A percentile compares a stretch with the other conserved stretches of the same genome.
These are phyloP conservation scores for Fusarium palustre DNA, from an alignment of 2,329 filamentous ascomycete species.

Conservation along the genomic window DNA sequence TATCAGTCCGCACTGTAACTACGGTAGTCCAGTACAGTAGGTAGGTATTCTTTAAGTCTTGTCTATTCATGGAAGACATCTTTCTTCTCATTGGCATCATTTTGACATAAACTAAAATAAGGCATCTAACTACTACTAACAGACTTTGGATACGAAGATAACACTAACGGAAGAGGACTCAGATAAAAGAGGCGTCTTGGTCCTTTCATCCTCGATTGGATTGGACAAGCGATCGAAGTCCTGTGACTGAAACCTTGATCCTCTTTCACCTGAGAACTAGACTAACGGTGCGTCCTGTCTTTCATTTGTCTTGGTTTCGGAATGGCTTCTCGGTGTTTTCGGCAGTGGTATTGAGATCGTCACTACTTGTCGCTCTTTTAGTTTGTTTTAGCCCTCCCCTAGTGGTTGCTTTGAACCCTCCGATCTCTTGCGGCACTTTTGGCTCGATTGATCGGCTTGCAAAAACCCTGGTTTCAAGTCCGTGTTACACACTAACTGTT, in stretches of 20 bases:
- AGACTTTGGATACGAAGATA: conserved; percentile 13
- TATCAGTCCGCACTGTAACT: conserved; percentile 40
- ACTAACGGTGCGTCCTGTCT: conserved; percentile 16
- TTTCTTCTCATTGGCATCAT: conserved; percentile 16
- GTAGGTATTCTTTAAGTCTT: conserved; percentile 5
- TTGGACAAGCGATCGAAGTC: background rate
- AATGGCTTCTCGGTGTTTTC: conserved; percentile 31
- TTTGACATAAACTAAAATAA: background rate
- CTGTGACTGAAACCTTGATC: conserved; percentile 23
- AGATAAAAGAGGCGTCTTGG: background rate
- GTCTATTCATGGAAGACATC: background rate
- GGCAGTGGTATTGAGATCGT: conserved; percentile 37
- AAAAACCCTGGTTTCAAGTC: conserved; percentile 26
- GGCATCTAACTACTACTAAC: conserved; percentile 10
- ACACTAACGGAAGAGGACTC: background rate
- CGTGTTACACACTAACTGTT: conserved; percentile 18
- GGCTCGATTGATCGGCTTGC: conserved; percentile 31
- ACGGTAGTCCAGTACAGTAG: background rate
- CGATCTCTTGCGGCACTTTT: conserved; percentile 31
- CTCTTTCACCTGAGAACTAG: conserved; percentile 22
- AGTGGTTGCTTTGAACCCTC: conserved; percentile 22
- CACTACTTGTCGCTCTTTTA: conserved; percentile 24
- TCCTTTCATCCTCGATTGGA: background rate
- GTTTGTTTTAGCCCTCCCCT: conserved; percentile 20
- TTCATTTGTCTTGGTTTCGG: conserved; percentile 19